These are phyloP conservation scores for Hypoxylon fragiforme DNA, from an alignment of 495 filamentous ascomycete species.

Conservation along the genomic window DNA sequence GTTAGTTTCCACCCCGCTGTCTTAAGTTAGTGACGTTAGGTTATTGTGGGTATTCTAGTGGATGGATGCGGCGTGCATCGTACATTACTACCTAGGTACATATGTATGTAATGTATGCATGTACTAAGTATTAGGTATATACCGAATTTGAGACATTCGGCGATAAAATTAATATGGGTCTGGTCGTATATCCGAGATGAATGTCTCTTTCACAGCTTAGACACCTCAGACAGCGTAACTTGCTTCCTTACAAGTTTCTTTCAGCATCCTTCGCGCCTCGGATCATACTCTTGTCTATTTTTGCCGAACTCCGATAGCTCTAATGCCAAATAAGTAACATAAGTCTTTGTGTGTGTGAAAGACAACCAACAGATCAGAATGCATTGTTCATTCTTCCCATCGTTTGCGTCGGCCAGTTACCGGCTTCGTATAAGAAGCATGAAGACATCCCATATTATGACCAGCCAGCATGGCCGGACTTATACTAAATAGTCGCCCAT, in stretches of 20 bases:
- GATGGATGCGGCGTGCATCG: no score
- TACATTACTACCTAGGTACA: no score
- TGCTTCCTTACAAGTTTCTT: no score
- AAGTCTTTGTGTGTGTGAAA: not conserved
- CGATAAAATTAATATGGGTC: slow-evolving; percentile 25
- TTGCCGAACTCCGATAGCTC: slow-evolving; percentile 36
- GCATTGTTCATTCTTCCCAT: not conserved
- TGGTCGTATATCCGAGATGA: slow-evolving; percentile 29
- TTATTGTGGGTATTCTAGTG: no score
- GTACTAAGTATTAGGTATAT: not conserved
- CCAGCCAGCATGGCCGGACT: no score
- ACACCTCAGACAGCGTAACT: no score
- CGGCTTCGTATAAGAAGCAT: slow-evolving; percentile 20
- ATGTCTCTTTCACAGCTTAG: not conserved
- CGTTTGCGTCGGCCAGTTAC: slow-evolving; percentile 29
- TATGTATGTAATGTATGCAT: no score
- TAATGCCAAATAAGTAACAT: no score
- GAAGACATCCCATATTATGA: no score
- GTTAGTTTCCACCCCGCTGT: not conserved
- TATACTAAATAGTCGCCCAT: no score
- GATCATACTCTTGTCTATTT: slow-evolving; percentile 8
- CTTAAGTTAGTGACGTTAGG: not conserved
- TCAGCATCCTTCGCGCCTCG: slow-evolving; percentile 17
- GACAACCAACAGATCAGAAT: not conserved
- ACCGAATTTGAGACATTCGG: no score